Conservation (phyloP, 345 rosid species). For the Capsella bursapastoris region DNA sequence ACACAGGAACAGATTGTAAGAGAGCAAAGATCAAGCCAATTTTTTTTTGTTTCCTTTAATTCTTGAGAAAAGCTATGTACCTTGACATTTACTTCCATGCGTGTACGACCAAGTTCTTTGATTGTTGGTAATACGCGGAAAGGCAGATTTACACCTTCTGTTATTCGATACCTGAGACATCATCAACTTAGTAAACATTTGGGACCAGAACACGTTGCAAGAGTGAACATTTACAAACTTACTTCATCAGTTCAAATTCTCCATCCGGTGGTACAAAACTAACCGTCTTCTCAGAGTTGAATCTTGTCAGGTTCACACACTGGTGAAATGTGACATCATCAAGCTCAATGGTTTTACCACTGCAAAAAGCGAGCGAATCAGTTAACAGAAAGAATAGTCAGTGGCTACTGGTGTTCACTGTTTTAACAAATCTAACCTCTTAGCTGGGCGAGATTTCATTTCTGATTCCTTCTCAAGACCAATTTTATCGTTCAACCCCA, state of each 20-base stretch:
- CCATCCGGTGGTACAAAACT: constrained; percentile 99
- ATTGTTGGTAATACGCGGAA: constrained; percentile 96
- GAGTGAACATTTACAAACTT: constrained; percentile 42
- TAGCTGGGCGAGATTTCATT: constrained; percentile 91
- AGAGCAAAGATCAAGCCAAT: constrained; percentile 2
- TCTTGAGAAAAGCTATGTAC: constrained; percentile 48
- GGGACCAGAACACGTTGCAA: not conserved
- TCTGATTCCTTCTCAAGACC: constrained; percentile 99
- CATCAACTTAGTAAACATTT: constrained; percentile 17
- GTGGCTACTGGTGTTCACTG: constrained; percentile 1
- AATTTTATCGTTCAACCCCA: constrained; percentile 98
- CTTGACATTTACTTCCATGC: constrained; percentile 99
- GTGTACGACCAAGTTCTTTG: constrained; percentile 98
- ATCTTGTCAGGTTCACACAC: constrained; percentile 96
- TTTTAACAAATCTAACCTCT: constrained; percentile 63
- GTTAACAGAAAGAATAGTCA: constrained; percentile 17
- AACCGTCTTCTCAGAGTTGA: constrained; percentile 97
- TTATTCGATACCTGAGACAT: constrained; percentile 80
- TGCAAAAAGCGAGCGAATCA: constrained; percentile 45
- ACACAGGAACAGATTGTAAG: constrained; percentile 35
- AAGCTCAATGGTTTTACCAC: constrained; percentile 97
- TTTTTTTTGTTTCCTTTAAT: not conserved
- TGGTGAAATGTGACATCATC: constrained; percentile 99
- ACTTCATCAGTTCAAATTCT: constrained; percentile 99
- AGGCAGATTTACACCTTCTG: constrained; percentile 98